Evolutionary conservation across 768 basidiomycete genomes (phyloP).

Genomic region (Rhizopogon vesiculosus): DNA sequence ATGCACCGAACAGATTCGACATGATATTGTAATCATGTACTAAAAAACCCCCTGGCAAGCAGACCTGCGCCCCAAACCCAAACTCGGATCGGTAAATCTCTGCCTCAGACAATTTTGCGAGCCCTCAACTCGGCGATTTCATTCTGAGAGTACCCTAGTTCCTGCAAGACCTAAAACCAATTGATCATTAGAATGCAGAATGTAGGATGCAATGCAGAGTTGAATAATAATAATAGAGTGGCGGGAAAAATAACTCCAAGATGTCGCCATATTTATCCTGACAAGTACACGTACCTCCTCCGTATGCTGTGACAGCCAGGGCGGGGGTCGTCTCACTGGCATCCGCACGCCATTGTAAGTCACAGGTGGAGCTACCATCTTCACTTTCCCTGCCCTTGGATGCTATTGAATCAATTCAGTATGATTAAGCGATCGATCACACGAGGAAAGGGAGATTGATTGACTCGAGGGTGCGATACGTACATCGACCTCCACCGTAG

Average conservation of each 20-base stretch:
- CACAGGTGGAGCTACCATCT: slow-evolving; percentile 77
- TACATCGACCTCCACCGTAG: slow-evolving; percentile 77
- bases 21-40: slow-evolving; percentile 1
- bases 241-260: neutral
- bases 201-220: neutral
- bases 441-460: slow-evolving; percentile 25
- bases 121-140: slow-evolving; percentile 41
- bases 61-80: slow-evolving; percentile 1
- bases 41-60: slow-evolving; percentile 23
- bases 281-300: slow-evolving; percentile 45
- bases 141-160: slow-evolving; percentile 35
- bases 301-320: slow-evolving; percentile 86
- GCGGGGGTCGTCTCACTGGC: slow-evolving; percentile 71
- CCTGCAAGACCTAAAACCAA: slow-evolving; percentile 31
- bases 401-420: slow-evolving; percentile 38
- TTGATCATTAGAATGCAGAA: slow-evolving; percentile 4
- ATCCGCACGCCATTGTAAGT: slow-evolving; percentile 78
- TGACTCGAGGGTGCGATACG: slow-evolving; percentile 15
- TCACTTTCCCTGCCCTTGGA: slow-evolving; percentile 70
- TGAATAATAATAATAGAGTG: neutral
- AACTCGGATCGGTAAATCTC: neutral
- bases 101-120: slow-evolving; percentile 31
- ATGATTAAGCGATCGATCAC: slow-evolving; percentile 8
- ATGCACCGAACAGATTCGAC: neutral
- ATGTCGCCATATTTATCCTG: neutral